phyloP scores from a whole-genome alignment of 352 stramenopile genomes.

The Phytophthora sp. region DNA sequence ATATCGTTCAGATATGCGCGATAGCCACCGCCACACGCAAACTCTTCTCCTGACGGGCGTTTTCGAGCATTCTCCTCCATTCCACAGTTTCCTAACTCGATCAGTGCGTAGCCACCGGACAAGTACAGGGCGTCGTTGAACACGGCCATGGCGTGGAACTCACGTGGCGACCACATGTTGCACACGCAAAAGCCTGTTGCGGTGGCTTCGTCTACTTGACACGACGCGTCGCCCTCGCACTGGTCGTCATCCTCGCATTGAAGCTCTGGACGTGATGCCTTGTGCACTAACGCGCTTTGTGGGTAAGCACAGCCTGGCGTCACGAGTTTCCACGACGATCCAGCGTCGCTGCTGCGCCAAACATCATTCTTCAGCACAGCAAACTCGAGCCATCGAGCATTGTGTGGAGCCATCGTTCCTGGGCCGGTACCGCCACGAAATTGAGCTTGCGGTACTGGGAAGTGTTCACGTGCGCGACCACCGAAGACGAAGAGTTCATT shows the following conservation, averaged over 20 bases:
- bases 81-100: constrained; percentile 72
- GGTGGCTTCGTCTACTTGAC: constrained; percentile 50
- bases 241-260: constrained; percentile 74
- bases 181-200: constrained; percentile 64
- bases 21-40: constrained; percentile 68
- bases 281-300: constrained; percentile 57
- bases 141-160: constrained; percentile 67
- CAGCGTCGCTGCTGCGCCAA: constrained; percentile 74
- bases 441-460: constrained; percentile 58
- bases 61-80: constrained; percentile 62
- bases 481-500: constrained; percentile 70
- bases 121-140: constrained; percentile 56
- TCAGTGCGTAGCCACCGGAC: constrained; percentile 64
- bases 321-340: constrained; percentile 74
- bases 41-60: constrained; percentile 61
- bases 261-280: constrained; percentile 45
- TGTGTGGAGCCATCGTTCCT: constrained; percentile 35
- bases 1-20: constrained; percentile 75
- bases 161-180: constrained; percentile 80
- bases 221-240: constrained; percentile 68
- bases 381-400: constrained; percentile 66
- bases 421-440: constrained; percentile 47
- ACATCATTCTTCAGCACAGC: constrained; percentile 82
- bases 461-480: constrained; percentile 65
- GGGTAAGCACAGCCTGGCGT: constrained; percentile 68